Percentiles rank a stretch among this genome's conserved stretches.
Evolutionary conservation across 495 filamentous ascomycete genomes (phyloP).

Genomic region (Rostrohypoxylon terebratum): DNA sequence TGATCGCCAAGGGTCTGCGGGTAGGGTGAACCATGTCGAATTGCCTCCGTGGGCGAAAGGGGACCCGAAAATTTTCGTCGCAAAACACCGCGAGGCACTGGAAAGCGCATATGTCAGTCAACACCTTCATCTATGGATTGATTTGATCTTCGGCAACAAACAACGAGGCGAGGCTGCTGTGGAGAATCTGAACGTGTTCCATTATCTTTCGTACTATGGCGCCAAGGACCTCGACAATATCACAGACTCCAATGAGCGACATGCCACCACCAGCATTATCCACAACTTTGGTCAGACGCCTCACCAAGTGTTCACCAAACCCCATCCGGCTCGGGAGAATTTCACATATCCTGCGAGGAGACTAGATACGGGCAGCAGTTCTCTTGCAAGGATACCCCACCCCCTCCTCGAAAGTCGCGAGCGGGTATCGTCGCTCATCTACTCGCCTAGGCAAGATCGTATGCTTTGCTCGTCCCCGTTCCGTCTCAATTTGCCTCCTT

Average conservation of each 20-base stretch:
- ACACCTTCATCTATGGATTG: slow-evolving; percentile 94
- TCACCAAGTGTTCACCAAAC: slow-evolving; percentile 87
- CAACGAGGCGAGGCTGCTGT: slow-evolving; percentile 94
- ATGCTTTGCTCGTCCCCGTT: slow-evolving; percentile 86
- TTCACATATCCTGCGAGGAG: slow-evolving; percentile 69
- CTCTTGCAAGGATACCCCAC: slow-evolving; percentile 82
- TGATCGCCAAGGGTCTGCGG: slow-evolving; percentile 79
- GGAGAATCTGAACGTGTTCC: slow-evolving; percentile 94
- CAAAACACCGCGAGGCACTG: slow-evolving; percentile 91
- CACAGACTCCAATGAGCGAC: slow-evolving; percentile 82
- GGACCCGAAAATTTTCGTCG: slow-evolving; percentile 94
- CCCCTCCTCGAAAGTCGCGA: slow-evolving; percentile 86
- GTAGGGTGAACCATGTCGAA: slow-evolving; percentile 82
- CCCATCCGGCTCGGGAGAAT: slow-evolving; percentile 80
- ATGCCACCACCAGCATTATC: slow-evolving; percentile 92
- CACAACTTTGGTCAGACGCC: slow-evolving; percentile 99
- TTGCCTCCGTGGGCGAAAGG: slow-evolving; percentile 97
- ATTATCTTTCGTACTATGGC: slow-evolving; percentile 93
- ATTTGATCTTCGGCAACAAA: slow-evolving; percentile 94
- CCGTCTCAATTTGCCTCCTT: slow-evolving; percentile 85
- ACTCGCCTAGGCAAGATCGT: slow-evolving; percentile 81
- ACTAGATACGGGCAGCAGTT: slow-evolving; percentile 82
- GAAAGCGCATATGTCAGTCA: slow-evolving; percentile 95
- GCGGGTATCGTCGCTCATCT: slow-evolving; percentile 80
- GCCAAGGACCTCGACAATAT: slow-evolving; percentile 94